Evolutionary conservation across 441 rosid species (phyloP).

Genomic region (Pelargonium myrrhifolium): DNA sequence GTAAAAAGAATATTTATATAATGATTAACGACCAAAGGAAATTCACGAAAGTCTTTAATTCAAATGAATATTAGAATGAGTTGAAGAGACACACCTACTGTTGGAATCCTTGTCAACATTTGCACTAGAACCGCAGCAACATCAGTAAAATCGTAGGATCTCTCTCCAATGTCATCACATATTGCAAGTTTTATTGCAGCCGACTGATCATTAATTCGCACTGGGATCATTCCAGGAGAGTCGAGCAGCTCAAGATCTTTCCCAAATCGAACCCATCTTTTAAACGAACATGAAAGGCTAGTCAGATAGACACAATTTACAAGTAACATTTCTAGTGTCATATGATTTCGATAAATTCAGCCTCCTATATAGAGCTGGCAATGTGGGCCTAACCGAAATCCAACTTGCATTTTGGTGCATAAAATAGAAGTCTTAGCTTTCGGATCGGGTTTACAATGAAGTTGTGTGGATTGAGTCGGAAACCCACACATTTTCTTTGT

Average conservation of each 20-base stretch:
- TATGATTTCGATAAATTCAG: no score
- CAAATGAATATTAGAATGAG: background rate
- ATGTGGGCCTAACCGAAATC: no score
- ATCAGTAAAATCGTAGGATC: conserved; percentile 72
- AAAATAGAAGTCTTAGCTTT: no score
- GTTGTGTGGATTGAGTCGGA: no score
- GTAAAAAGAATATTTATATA: background rate
- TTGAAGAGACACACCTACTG: conserved; percentile 41
- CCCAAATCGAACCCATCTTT: conserved; percentile 82
- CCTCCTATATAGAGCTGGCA: no score
- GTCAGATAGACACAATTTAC: background rate
- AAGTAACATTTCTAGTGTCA: no score
- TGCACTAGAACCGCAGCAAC: conserved; percentile 85
- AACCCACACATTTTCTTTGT: no score
- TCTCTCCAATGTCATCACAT: conserved; percentile 94
- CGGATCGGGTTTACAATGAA: no score
- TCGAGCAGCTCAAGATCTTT: conserved; percentile 81
- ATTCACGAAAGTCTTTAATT: background rate
- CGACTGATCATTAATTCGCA: conserved; percentile 86
- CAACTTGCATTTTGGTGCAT: no score
- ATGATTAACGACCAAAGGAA: background rate
- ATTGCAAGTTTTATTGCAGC: conserved; percentile 94
- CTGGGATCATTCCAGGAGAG: conserved; percentile 87
- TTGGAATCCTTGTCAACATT: conserved; percentile 62
- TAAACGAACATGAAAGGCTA: conserved; percentile 10